Conservation (phyloP, 164 flowering plant genomes). For the Chloranthus sessilifolius region DNA sequence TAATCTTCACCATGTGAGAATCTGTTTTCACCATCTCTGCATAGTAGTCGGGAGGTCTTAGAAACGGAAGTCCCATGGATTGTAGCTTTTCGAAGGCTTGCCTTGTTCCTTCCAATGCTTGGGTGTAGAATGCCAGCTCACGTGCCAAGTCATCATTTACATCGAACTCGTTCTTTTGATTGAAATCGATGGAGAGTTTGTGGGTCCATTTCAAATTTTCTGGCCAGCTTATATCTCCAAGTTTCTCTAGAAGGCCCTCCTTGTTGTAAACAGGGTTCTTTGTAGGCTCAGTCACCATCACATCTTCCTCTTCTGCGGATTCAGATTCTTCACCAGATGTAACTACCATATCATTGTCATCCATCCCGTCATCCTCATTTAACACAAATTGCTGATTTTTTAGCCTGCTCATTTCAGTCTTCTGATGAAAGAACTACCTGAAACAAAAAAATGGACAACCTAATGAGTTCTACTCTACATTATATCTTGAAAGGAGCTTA, state of each 20-base stretch:
- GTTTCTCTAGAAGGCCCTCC: conserved; percentile 70
- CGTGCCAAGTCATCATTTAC: conserved; percentile 84
- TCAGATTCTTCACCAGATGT: conserved; percentile 34
- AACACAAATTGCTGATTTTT: conserved; percentile 9
- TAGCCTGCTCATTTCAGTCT: conserved; percentile 15
- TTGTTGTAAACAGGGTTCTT: conserved; percentile 53
- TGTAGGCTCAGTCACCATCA: conserved; percentile 51
- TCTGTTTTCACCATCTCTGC: conserved; percentile 95
- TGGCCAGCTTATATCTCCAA: conserved; percentile 83
- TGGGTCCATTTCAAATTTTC: conserved; percentile 71
- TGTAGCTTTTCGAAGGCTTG: conserved; percentile 62
- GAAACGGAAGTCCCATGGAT: conserved; percentile 66
- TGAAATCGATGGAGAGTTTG: conserved; percentile 47
- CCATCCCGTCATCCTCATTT: conserved; percentile 13
- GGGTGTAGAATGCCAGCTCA: conserved; percentile 77
- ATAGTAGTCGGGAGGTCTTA: conserved; percentile 85
- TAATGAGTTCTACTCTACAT: too few relatives aligned
- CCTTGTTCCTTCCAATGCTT: conserved; percentile 80
- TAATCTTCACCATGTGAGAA: conserved; percentile 78
- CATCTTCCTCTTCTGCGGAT: conserved; percentile 42
- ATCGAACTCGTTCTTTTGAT: conserved; percentile 59
- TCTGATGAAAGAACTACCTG: too few relatives aligned
- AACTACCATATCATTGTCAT: conserved; percentile 24
- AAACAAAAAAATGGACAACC: too few relatives aligned
- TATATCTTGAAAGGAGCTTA: too few relatives aligned